Evolutionary conservation across 2,329 filamentous ascomycete genomes (phyloP), one percentile per base, ranked within the genome.

Genomic region (Fusarium torulosum): DNA sequence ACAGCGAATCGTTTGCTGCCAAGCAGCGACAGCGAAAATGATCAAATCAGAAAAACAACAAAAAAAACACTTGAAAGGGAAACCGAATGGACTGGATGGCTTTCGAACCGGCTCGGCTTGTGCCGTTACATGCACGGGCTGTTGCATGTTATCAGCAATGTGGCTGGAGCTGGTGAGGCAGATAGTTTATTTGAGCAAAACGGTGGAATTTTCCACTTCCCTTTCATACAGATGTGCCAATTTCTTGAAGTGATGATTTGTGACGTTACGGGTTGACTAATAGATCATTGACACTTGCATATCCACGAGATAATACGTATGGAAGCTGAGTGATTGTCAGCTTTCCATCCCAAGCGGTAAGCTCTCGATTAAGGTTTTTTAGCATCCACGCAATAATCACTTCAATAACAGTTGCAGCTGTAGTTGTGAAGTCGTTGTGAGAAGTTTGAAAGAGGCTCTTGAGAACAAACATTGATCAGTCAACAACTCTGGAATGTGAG

Each of bases 111-210:
- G 70, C 64, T 72, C 52, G 44, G 63, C 61, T 47, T 60, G 49
- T 59, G 53, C 52, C 54, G 47, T 35, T 54, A 35, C 42, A 53
- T 61, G 43, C 43, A 44, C 46, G 13, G 38, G 37, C 41, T 66
- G 55, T 50, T 57, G 51, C 49, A 46, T 53, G 25, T 46, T 55
- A 46, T 29, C 53, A 53, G 53, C 35, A 52, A 29, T 31, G 45
- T 59, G 43, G 61, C 52, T 61, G 62, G 63, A 55, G 67, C 63
- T 55, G 55, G 72, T 74, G 60, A 70, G 67, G 52, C 60, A 66
- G 54, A 72, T 73, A 67, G 69, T 67, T 62, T 63, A 55, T 72
- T 70, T 73, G 67, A 71, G 72, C 59, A 73, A 69, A 66, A 54
- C 11, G 53, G 71, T 70, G 69, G 67, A 56, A 62, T 50, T 17